phyloP scores from a whole-genome alignment of 2,329 filamentous ascomycete species.

The Claviceps sp. region DNA sequence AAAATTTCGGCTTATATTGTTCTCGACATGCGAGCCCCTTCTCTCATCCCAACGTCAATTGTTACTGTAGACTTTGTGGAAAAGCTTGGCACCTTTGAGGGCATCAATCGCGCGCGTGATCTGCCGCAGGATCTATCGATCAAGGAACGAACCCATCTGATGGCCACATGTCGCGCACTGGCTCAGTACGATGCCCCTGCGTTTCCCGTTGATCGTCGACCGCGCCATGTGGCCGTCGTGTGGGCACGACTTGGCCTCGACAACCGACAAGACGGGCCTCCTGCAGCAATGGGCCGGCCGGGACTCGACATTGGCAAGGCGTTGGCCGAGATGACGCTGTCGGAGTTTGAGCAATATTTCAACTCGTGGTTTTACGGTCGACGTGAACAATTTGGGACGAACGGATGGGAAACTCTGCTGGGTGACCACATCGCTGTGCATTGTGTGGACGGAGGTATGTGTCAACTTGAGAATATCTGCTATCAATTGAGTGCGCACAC shows the following conservation, averaged over 20 bases:
- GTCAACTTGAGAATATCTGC: too few relatives aligned
- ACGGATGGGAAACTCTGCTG: not conserved
- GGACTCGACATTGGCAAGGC: not conserved
- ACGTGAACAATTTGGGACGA: not conserved
- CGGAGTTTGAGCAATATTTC: not conserved
- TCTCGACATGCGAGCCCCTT: not conserved
- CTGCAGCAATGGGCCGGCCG: not conserved
- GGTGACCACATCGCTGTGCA: not conserved
- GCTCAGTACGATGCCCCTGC: not conserved
- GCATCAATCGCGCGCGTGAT: not conserved
- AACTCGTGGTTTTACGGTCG: not conserved
- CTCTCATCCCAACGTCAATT: not conserved
- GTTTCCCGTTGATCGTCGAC: not conserved
- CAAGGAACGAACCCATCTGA: not conserved
- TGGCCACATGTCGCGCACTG: not conserved
- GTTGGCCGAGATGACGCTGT: not conserved
- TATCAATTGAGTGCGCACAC: not conserved
- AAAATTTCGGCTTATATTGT: not conserved
- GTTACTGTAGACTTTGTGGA: not conserved
- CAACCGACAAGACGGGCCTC: not conserved
- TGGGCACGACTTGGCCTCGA: not conserved
- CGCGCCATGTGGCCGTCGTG: not conserved
- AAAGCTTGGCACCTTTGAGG: not conserved
- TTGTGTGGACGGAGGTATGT: not conserved
- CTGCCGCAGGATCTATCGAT: not conserved